Base-by-base conservation (phyloP, 108 stramenopile species). In the Seminavis robusta region DNA sequence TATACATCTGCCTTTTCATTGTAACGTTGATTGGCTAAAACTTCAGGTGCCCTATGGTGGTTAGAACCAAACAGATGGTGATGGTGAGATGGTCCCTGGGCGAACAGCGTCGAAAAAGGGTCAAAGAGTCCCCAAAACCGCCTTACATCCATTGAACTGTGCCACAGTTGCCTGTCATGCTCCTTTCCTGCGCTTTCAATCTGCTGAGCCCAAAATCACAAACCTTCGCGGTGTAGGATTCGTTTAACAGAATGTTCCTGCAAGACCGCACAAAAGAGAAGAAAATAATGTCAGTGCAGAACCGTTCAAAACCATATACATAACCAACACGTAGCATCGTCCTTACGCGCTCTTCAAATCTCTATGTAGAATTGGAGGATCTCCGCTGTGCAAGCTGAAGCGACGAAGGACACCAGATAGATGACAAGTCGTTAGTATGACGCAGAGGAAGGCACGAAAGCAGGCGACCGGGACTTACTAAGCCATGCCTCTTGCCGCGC, bases 61-160 rank as follows among this genome's bases (percentile, higher is more conserved):
- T n/a, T n/a, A n/a, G n/a, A n/a, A n/a, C n/a, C n/a, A n/a, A n/a
- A n/a, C n/a, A n/a, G n/a, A n/a, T n/a, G n/a, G n/a, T n/a, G n/a
- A n/a, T n/a, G n/a, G n/a, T n/a, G n/a, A n/a, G n/a, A n/a, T n/a
- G n/a, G n/a, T n/a, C n/a, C n/a, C n/a, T n/a, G n/a, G n/a, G n/a
- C n/a, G n/a, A n/a, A n/a, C n/a, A n/a, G n/a, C n/a, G n/a, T n/a
- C n/a, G n/a, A n/a, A n/a, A n/a, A n/a, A n/a, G n/a, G n/a, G n/a
- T n/a, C n/a, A n/a, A n/a, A n/a, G n/a, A n/a, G n/a, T n/a, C n/a
- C n/a, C n/a, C n/a, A n/a, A n/a, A n/a, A n/a, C n/a, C n/a, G n/a
- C n/a, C n/a, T n/a, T n/a, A 93, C 93, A 94, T 94, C 92, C 91
- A 96, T 34, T 94, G 95, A 0, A 92, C 90, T 4, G 95, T 97